Evolutionary conservation across 2,329 filamentous ascomycete genomes (phyloP).

Genomic region (Ophiostoma quercus): DNA sequence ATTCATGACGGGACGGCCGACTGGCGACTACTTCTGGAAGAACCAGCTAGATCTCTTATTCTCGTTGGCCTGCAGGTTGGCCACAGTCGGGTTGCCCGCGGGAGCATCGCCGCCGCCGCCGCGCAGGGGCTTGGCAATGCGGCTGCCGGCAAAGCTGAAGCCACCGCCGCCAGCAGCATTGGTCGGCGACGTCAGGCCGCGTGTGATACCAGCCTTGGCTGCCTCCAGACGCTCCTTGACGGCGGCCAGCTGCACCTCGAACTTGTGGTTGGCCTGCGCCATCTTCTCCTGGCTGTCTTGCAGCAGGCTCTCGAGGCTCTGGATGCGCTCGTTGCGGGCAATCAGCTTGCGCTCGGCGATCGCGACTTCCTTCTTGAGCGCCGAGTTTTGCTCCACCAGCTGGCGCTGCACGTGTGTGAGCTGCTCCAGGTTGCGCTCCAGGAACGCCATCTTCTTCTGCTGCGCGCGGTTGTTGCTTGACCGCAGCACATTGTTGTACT

Average conservation of each 20-base stretch:
- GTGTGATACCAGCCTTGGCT: conserved; percentile 85
- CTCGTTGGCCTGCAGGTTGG: conserved; percentile 56
- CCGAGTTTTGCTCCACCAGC: conserved; percentile 94
- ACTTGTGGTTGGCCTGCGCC: conserved; percentile 96
- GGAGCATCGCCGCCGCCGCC: conserved; percentile 50
- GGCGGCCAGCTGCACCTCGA: conserved; percentile 91
- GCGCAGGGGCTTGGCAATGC: conserved; percentile 64
- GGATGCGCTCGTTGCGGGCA: conserved; percentile 92
- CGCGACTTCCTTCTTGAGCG: conserved; percentile 96
- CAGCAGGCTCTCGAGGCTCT: conserved; percentile 83
- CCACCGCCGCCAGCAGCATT: conserved; percentile 41
- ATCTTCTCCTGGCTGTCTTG: conserved; percentile 98
- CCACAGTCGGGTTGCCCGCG: conserved; percentile 50
- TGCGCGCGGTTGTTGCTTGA: conserved; percentile 97
- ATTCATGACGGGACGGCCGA: not conserved
- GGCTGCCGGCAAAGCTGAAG: conserved; percentile 68
- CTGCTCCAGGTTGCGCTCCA: conserved; percentile 96
- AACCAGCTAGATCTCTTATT: conserved; percentile 59
- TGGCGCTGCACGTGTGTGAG: conserved; percentile 95
- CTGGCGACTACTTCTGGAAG: conserved; percentile 27
- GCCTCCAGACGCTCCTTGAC: conserved; percentile 97
- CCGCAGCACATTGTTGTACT: conserved; percentile 97
- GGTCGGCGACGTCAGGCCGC: conserved; percentile 63
- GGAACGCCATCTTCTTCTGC: conserved; percentile 99
- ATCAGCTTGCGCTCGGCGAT: conserved; percentile 97